Evolutionary conservation across 164 flowering plant species (phyloP), one percentile per base, ranked within the genome.

Genomic region (Stephania cephalantha): DNA sequence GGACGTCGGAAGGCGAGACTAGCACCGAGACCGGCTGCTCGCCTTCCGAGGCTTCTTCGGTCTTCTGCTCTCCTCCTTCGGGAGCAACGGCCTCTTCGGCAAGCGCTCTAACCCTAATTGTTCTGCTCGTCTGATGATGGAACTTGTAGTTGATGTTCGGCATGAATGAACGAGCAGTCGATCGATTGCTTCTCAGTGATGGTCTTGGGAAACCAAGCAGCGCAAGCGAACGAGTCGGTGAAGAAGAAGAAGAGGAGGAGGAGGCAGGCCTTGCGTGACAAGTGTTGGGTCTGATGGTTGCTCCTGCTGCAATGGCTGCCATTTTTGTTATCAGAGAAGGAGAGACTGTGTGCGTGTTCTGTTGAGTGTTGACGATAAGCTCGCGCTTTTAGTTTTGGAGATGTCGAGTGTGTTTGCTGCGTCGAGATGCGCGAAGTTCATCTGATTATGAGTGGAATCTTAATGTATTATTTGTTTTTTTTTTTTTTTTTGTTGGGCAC

Each of bases 1-100:
- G 93, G 31, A 85, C 79, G 77, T 93, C 97, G 10, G 99, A 90
- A 77, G 98, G 94, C 15, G 97, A 93, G 53, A 95, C 90, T 3
- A 95, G 88, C 71, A 95, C 91, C 0, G 91, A 80, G 71, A 95
- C 92, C 3, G 92, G 68, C 73, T 82, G 88, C 9, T 85, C 90
- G 61, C 79, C 42, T 48, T 15, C 71, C 22, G 79, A 71, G 52
- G 84, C 82, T 44, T 79, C 86, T 71, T 78, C 86, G 42, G 4
- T 35, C 17, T 76, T 44, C 44, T 13, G 81, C 44, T 82, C 86
- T 69, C 77, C 85, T 12, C 73, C 71, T 30, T 70, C 73, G 17
- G 83, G 77, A 74, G 48, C 55, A 61, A 73, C 52, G 76, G 82
- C 79, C 76, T 85, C 87, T 67, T 84, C 86, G 3, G 82, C 84